Base-by-base conservation (phyloP, 225 moss, liverwort and hornwort genomes). In the Straminergon stramineum region DNA sequence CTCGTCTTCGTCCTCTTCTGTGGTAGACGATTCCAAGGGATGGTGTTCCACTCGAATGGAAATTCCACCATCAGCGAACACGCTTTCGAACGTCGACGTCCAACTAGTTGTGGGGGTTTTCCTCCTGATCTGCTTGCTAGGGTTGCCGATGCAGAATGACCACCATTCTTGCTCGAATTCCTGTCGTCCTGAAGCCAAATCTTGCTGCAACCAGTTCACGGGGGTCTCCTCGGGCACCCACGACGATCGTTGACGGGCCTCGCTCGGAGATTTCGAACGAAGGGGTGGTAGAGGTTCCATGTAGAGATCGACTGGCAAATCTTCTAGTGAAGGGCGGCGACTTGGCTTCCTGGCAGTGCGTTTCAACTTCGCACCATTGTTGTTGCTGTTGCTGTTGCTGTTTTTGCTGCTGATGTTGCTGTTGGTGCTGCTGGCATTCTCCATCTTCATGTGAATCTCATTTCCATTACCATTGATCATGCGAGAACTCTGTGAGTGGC, bases 281-380 rank as follows among this genome's bases (percentile, higher is more conserved):
- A 84, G 23, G 6, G 87, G 84, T 41, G 79, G 86, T 80, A 86
- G 84, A 27, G 94, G 87, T 80, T 93, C 90, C 91, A 92, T 78
- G 74, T 79, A 82, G 9, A 90, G 60, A 6, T 92, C 82, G 61
- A 88, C 75, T 4, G 89, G 88, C 52, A 88, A 84, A 53, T 87
- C 82, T 87, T 89, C 84, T 14, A 79, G 37, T 19, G 85, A 90
- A 74, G 35, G 51, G 39, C 81, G 45, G 69, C 41, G 62, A 86
- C 83, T 77, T 35, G 66, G 58, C 24, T 85, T 91, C 30, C 71
- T 90, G 31, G 83, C 52, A 28, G 45, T 41, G n/a, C 31, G 81
- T 61, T n/a, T 92, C 77, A 79, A 43, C 37, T 32, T 32, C 57
- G 79, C 84, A 58, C 77, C 71, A 60, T 61, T 81, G 62, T 81